Percentiles rank a stretch among this genome's conserved stretches.
These are phyloP conservation scores for Colletotrichum melonis DNA, from an alignment of 2,329 filamentous ascomycete genomes.

Conservation along the genomic window DNA sequence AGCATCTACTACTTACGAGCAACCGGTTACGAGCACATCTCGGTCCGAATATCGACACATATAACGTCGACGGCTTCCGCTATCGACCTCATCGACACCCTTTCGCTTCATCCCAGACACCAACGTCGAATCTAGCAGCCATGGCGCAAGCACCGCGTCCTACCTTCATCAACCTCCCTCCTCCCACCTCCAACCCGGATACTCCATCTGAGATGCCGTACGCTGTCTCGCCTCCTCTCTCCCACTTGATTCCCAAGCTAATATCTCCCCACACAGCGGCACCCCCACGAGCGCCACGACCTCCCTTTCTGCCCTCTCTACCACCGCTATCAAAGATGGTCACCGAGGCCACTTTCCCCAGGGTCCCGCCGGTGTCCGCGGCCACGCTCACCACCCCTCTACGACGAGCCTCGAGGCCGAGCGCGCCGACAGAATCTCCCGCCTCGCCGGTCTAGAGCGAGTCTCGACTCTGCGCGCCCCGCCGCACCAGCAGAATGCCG, in stretches of 20 bases:
- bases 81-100: background rate
- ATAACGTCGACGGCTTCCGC: background rate
- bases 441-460: conserved; percentile 89
- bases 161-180: conserved; percentile 86
- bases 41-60: background rate
- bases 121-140: conserved; percentile 11
- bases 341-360: conserved; percentile 84
- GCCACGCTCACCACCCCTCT: conserved; percentile 69
- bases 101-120: background rate
- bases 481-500: conserved; percentile 43
- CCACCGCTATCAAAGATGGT: conserved; percentile 95
- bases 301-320: conserved; percentile 90
- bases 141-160: conserved; percentile 61
- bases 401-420: conserved; percentile 87
- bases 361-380: conserved; percentile 61
- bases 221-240: conserved; percentile 48
- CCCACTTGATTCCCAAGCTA: conserved; percentile 10
- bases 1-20: background rate
- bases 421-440: conserved; percentile 93
- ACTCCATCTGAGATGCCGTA: conserved; percentile 93
- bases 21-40: background rate
- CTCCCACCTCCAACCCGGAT: conserved; percentile 82
- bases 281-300: conserved; percentile 94
- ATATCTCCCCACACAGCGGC: conserved; percentile 66
- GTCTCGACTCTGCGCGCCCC: conserved; percentile 79